These are phyloP conservation scores for Grosmannia huntii DNA, from an alignment of 2,329 filamentous ascomycete genomes.

Conservation along the genomic window DNA sequence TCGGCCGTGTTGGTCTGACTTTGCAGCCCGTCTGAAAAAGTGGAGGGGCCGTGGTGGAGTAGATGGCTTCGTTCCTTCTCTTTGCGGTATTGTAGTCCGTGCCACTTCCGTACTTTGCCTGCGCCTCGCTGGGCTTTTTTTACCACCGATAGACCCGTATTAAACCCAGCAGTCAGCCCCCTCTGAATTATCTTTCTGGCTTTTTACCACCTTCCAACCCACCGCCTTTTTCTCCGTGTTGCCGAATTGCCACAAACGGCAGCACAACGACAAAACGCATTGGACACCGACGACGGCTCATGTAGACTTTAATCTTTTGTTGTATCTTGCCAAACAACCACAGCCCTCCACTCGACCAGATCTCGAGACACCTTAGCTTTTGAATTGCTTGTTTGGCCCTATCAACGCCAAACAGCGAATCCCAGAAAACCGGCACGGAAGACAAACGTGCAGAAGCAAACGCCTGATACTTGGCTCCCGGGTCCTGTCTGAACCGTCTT, in stretches of 20 bases:
- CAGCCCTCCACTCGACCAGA: not conserved
- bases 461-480: not conserved
- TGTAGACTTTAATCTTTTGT: not conserved
- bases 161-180: not conserved
- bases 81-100: not conserved
- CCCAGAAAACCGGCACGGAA: not conserved
- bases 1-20: not conserved
- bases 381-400: not conserved
- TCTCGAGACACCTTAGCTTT: too few species aligned
- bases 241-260: not conserved
- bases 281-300: not conserved
- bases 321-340: not conserved
- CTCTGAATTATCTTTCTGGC: not conserved
- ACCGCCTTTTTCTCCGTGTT: not conserved
- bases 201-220: not conserved
- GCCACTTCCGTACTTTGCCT: not conserved
- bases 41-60: not conserved
- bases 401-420: not conserved
- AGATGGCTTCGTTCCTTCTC: not conserved
- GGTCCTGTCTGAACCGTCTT: not conserved
- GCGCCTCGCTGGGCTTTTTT: not conserved
- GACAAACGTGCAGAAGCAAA: not conserved
- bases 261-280: not conserved
- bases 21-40: not conserved
- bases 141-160: not conserved